Evolutionary conservation across 495 filamentous ascomycete species (phyloP), one percentile per base, ranked within the genome.

Genomic region (Podospora anserina): DNA sequence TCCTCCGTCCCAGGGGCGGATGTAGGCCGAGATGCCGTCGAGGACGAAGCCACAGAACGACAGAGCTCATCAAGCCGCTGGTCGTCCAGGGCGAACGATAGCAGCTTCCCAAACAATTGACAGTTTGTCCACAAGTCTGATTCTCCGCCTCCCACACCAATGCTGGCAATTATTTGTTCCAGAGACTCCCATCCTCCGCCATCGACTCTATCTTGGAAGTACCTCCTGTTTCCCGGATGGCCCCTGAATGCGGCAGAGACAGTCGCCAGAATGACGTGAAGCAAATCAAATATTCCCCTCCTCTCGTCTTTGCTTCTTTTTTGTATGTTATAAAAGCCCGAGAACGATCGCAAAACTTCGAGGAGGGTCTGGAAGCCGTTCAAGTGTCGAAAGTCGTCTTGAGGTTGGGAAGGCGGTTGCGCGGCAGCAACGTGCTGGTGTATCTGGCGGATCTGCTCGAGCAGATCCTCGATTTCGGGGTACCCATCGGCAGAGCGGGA

Each of bases 151-250:
- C 89, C 81, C 70, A 88, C 76, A 68, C 89, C 84, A 81, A 85
- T 82, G 76, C 82, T 82, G 67, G 81, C 86, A 67, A 94, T 83
- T 13, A 84, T 83, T 68, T 90, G 87, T 70, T 95, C 88, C 66
- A 97, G 76, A n/a, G 87, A 87, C 66, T 86, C 81, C 88, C 91
- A 92, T 9, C 93, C 92, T 64, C 90, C 90, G n/a, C 87, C 87
- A 19, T 88, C 81, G 28, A 94, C 86, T 66, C 86, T 84, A 68
- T 86, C 87, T 63, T 87, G 84, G 78, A 97, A 98, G 78, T 94
- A 97, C 67, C 90, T 87, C 69, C 88, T 84, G 79, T 98, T 99
- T 15, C 93, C 94, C 67, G 88, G 85, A 78, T 98, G 93, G 19
- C 88, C 88, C 60, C 88, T 87, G 72, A 97, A 85, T 28, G 89